Base-by-base conservation (phyloP, 1,284 basidiomycete species). In the Rugosomyces carneus region DNA sequence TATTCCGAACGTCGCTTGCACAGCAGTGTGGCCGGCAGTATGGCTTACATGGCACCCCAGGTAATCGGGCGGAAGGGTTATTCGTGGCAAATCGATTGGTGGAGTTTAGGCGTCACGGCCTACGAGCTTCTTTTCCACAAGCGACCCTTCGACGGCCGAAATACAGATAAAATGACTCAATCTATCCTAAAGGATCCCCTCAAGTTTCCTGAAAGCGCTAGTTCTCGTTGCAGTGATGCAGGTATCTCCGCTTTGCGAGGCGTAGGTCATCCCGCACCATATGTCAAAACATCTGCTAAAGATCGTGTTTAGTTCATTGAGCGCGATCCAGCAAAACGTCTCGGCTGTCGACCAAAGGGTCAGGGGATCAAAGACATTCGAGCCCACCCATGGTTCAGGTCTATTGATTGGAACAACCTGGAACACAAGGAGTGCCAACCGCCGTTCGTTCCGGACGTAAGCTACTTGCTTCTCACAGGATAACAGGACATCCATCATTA, bases 31-130 rank as follows among this genome's bases (percentile, higher is more conserved):
- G 95, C 93, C 1, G 93, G 93, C 1, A 93, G 89, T 55, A 95
- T 98, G 91, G 94, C 95, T 0, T 99, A 99, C 69, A 99, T 99
- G 95, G 93, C 94, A 1, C 89, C 94, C 1, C 93, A 98, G 63
- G 86, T 98, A 15, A 75, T 98, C 39, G 75, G 69, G 40, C 69
- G 73, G 52, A 80, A 75, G 57, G 86, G 86, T 18, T 97, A 97
- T 64, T 87, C 87, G 8, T 93, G 89, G 74, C 83, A 84, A 24
- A 81, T 91, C 44, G 93, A 97, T 63, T 97, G 90, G 86, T 97
- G 93, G 93, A 93, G 89, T 57, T 73, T 97, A 18, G 93, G 93
- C 29, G 76, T 97, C 49, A 86, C 89, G 24, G 84, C 84, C 42
- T 95, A 88, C 68, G 93, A 97, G 63, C 77, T 96, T 18, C 65